These are phyloP conservation scores for Podospora pseudoanserina DNA, from an alignment of 495 filamentous ascomycete species.

Conservation along the genomic window DNA sequence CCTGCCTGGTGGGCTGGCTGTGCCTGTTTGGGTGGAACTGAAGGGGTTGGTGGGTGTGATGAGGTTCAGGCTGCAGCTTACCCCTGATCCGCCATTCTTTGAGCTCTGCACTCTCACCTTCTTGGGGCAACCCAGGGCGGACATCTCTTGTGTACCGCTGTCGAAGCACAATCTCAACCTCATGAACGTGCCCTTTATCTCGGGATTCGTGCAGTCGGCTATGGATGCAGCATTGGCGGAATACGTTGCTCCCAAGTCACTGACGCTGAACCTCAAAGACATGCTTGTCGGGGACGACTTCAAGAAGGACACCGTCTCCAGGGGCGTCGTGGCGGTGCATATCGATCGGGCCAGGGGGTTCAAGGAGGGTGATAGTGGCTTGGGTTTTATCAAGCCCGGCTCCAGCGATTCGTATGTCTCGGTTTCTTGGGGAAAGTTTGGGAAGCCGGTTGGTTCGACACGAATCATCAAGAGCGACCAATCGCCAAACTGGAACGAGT, in stretches of 20 bases:
- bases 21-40: constrained; percentile 71
- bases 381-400: constrained; percentile 56
- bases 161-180: constrained; percentile 63
- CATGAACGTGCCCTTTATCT: constrained; percentile 68
- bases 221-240: constrained; percentile 67
- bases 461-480: constrained; percentile 61
- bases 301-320: constrained; percentile 64
- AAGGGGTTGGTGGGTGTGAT: constrained; percentile 62
- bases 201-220: constrained; percentile 67
- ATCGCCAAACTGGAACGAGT: constrained; percentile 67
- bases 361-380: constrained; percentile 60
- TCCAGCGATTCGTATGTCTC: constrained; percentile 66
- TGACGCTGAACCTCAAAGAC: constrained; percentile 67
- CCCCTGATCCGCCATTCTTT: constrained; percentile 70
- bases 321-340: constrained; percentile 61
- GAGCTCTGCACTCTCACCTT: constrained; percentile 66
- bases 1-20: constrained; percentile 52
- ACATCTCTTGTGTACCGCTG: constrained; percentile 63
- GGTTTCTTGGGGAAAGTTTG: constrained; percentile 72
- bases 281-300: constrained; percentile 73
- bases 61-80: constrained; percentile 62
- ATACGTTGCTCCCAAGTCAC: constrained; percentile 70
- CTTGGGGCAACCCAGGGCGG: constrained; percentile 72
- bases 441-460: constrained; percentile 61
- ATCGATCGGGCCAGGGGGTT: constrained; percentile 62